These are phyloP conservation scores for Benincasa hispida DNA, from an alignment of 306 rosid genomes.

Conservation along the genomic window DNA sequence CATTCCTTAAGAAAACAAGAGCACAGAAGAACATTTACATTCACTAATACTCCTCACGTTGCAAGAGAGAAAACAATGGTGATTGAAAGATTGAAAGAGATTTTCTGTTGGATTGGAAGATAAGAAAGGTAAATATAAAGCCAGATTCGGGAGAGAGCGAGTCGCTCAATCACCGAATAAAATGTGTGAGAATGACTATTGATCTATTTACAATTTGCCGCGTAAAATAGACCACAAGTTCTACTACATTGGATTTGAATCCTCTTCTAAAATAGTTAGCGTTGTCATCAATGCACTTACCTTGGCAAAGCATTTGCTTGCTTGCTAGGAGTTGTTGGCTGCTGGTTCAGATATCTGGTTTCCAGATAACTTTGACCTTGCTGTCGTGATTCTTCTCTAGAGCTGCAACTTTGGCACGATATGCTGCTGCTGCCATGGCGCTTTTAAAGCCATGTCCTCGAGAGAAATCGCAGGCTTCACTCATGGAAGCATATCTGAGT, in stretches of 20 bases:
- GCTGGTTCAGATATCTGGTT: constrained; percentile 47
- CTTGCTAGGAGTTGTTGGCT: not conserved
- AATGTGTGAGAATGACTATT: constrained; percentile 7
- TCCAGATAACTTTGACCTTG: constrained; percentile 47
- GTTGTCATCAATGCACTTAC: constrained; percentile 2
- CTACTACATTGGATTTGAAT: not conserved
- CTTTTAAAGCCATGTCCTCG: constrained; percentile 50
- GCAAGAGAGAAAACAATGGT: not conserved
- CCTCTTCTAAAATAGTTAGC: constrained; percentile 5
- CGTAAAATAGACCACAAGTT: constrained; percentile 8
- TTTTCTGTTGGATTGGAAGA: not conserved
- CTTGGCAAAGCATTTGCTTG: not conserved
- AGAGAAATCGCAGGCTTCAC: constrained; percentile 65
- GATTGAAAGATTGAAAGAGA: not conserved
- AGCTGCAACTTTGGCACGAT: constrained; percentile 56
- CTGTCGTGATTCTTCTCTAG: constrained; percentile 46
- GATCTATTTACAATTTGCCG: constrained; percentile 2
- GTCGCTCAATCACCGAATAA: not conserved
- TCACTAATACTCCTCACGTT: not conserved
- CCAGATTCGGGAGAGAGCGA: not conserved
- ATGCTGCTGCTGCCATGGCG: constrained; percentile 19
- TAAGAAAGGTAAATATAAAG: not conserved
- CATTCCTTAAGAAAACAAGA: not conserved
- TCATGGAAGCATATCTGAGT: constrained; percentile 78
- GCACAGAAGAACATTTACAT: not conserved